Conservation (phyloP, 2,329 filamentous ascomycete genomes). For the Lachnellula subtilissima region DNA sequence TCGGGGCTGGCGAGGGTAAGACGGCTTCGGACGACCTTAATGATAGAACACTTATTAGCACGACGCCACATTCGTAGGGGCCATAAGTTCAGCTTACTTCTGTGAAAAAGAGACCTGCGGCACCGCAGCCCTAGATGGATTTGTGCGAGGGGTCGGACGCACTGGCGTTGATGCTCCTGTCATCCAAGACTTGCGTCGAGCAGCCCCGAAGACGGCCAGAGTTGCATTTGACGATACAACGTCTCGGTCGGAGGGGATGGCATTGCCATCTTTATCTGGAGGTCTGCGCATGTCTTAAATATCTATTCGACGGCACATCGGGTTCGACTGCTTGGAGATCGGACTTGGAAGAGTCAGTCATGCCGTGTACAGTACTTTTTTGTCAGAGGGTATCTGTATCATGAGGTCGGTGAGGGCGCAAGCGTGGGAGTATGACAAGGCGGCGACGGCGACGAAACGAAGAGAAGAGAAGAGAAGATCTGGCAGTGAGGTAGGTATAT, state of each 20-base stretch:
- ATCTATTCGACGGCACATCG: constrained; percentile 13
- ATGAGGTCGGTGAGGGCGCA: not conserved
- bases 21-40: constrained; percentile 30
- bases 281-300: constrained; percentile 29
- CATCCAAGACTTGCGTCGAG: constrained; percentile 33
- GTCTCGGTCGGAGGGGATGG: constrained; percentile 25
- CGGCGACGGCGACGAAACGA: not conserved
- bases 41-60: not conserved
- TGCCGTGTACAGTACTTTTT: not conserved
- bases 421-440: constrained; percentile 4
- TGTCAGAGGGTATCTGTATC: constrained; percentile 1
- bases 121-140: constrained; percentile 13
- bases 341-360: constrained; percentile 7
- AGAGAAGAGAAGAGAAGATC: not conserved
- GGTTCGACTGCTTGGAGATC: constrained; percentile 5
- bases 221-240: constrained; percentile 33
- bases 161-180: constrained; percentile 18
- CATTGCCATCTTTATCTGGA: constrained; percentile 27
- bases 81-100: constrained; percentile 12
- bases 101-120: constrained; percentile 11
- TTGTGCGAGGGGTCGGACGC: constrained; percentile 28
- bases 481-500: not conserved
- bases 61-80: not conserved
- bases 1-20: constrained; percentile 59
- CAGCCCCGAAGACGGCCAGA: constrained; percentile 30